Evolutionary conservation across 192 early-diverging fungal species (phyloP), one percentile per base, ranked within the genome.

Genomic region (Thamnidium elegans): DNA sequence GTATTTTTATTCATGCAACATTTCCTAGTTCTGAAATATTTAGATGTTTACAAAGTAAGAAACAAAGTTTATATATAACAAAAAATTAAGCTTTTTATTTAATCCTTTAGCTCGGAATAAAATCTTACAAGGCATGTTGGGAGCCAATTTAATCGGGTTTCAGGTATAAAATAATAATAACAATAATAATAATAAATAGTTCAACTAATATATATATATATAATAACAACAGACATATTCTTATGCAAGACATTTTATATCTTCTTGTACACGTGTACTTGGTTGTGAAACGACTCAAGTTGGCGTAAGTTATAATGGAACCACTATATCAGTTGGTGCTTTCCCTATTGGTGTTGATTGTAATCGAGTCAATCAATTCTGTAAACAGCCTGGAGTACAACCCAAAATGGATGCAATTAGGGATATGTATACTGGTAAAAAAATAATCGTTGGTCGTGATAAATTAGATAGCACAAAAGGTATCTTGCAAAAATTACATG

Each of bases 261-360:
- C 87, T 60, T 89, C 85, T 47, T 97, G 95, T 75, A 95, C 97
- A 1, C 90, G 97, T 32, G 90, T 98, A n/a, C 81, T 97, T 46
- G 94, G 94, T 1, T 87, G 92, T 65, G 97, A 99, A 70, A 93
- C 95, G 0, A 92, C 94, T 6, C 96, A 93, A 4, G 86, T 79
- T 9, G 93, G 93, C 4, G 93, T 98, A 14, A 92, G 96, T 76
- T 87, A 86, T 66, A 81, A 87, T 47, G 94, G 94, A 11, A 84
- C 81, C 32, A 74, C 85, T 5, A 93, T 97, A 0, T 71, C 85
- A 47, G 89, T 98, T 2, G 92, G 91, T 55, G 93, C 94, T 15
- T 97, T 97, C 73, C 97, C 97, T 0, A 96, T 99, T 50, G 97
- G 97, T 19, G 96, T 99, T 66, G 95, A 99, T 69, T 81, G 87